Evolutionary conservation across 2,329 filamentous ascomycete genomes (phyloP), one percentile per base, ranked within the genome.

Genomic region (Trichoderma afroharzianum): DNA sequence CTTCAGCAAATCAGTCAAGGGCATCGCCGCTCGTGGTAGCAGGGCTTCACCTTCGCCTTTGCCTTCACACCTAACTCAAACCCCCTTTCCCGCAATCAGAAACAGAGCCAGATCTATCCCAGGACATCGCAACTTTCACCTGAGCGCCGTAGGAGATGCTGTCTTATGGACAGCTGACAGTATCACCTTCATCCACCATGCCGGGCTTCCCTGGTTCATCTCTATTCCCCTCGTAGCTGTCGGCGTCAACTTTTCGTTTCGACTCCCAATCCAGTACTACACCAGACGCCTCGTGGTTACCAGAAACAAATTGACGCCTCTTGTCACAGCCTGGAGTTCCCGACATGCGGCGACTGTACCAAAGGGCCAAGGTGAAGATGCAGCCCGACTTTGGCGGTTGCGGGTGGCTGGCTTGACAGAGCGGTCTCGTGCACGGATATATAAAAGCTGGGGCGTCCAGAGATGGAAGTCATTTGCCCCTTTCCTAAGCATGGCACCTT

Each of bases 201-300:
- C 81, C 28, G 82, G 83, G 47, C 76, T 85, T 1, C 86, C 87
- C 1, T 90, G 88, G 88, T 88, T 82, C 74, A 74, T 88, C 36
- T 82, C 83, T 32, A 86, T 90, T 61, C 87, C 88, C 5, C 79
- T 86, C n/a, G 79, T 86, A 15, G 85, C 86, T 7, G 72, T 88
- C 2, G 77, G 79, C 59, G 78, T 88, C 75, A 85, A 82, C 77
- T 75, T 83, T 50, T 71, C 82, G 62, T 75, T 85, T 72, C 82
- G 87, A 15, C 77, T 88, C 5, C 88, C 88, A 6, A 79, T 85
- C 7, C 81, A 80, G 43, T 74, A 82, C 70, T 85, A 88, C 76
- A 82, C 76, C 57, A 75, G 79, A 66, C 64, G 76, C 28, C 78
- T 82, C 14, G 74, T 79, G 8, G 61, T 78, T 8, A 77, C 74